Evolutionary conservation across 1,139 yeast genomes (phyloP), one percentile per base, ranked within the genome.

Genomic region (Magnusiomyces paraingens): DNA sequence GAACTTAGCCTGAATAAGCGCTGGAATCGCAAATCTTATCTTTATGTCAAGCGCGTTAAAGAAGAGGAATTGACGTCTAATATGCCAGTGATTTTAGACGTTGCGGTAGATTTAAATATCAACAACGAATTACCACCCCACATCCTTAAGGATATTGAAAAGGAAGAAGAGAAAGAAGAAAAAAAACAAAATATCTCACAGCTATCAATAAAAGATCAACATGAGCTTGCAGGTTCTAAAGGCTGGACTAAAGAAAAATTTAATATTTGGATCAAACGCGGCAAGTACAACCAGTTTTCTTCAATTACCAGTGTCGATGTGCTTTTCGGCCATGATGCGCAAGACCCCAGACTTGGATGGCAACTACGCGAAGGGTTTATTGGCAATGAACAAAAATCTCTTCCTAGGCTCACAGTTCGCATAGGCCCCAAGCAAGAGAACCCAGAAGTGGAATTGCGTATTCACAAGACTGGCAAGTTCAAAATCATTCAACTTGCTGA

Each of bases 401-500:
- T 36, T 6, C 74, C 74, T 1, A 59, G 72, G 12, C 22, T 73
- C 12, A 63, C 72, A 64, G 73, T 54, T 63, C 66, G 67, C 18
- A 71, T 50, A 58, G 82, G 62, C 51, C 70, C 59, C 56, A 74
- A 54, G 52, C 65, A 49, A 67, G 73, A 54, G 64, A 3, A 10
- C 3, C 57, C 52, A 40, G 20, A 57, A 58, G 51, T 69, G 64
- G 41, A 60, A 69, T 80, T 66, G 67, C 74, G 67, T 17, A 66
- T 73, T 21, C 61, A 64, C 22, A 49, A 64, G 2, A 67, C 77
- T 35, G 82, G 66, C 32, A 79, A 75, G 58, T 86, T 85, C 68
- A 89, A 86, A 66, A 82, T 91, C 46, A 69, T 88, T 14, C 97
- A 91, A 66, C 78, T 90, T 2, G 94, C 96, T 0, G 98, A 91